Conservation (phyloP, 345 rosid species). For the Citrus glauca region DNA sequence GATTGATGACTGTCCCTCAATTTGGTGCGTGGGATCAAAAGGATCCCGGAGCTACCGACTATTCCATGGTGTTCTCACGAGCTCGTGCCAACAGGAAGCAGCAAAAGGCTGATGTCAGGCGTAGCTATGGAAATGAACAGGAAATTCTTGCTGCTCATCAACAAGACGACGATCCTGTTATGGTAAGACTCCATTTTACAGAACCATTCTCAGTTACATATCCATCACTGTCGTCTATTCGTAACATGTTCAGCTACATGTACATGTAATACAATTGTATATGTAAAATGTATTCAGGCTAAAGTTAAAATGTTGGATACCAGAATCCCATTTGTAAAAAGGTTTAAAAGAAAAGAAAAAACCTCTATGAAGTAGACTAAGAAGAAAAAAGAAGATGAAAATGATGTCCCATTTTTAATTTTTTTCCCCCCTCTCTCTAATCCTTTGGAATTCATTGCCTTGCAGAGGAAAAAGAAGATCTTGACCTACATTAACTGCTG, state of each 20-base stretch:
- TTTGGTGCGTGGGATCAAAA: conserved; percentile 81
- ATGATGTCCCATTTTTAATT: too few species aligned
- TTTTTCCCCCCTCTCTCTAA: conserved; percentile 12
- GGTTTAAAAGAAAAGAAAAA: not conserved
- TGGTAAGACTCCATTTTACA: conserved; percentile 31
- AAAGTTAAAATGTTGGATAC: conserved; percentile 9
- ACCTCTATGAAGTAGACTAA: not conserved
- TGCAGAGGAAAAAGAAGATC: conserved; percentile 82
- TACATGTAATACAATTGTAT: not conserved
- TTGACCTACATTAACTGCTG: conserved; percentile 84
- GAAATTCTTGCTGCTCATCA: conserved; percentile 33
- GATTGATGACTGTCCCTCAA: conserved; percentile 59
- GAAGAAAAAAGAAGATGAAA: not conserved
- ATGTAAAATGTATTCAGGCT: not conserved
- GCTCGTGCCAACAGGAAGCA: conserved; percentile 77
- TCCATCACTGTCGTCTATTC: not conserved
- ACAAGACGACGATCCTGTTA: conserved; percentile 42
- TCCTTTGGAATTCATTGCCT: conserved; percentile 11
- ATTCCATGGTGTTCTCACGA: conserved; percentile 56
- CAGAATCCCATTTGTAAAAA: not conserved
- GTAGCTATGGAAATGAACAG: conserved; percentile 52
- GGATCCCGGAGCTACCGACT: conserved; percentile 40
- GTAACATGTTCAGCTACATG: not conserved
- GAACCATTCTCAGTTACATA: not conserved
- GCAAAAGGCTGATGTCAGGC: conserved; percentile 38